A percentile compares a stretch with the other conserved stretches of the same genome.
phyloP scores from a whole-genome alignment of 78 protist genomes.

The Andalucia godoyi region DNA sequence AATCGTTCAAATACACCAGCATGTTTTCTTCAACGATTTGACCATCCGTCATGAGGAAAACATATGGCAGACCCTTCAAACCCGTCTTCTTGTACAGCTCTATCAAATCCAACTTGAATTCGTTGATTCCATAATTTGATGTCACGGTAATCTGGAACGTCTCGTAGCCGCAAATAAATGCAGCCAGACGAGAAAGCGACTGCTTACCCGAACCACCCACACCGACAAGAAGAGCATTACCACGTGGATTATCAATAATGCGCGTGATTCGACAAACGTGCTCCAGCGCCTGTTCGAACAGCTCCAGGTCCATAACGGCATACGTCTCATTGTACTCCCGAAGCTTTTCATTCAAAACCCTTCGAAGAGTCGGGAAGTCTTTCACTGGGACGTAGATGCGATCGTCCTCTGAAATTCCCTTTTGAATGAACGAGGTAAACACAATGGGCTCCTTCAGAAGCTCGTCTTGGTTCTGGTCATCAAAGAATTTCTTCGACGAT shows the following conservation, averaged over 20 bases:
- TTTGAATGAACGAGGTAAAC: slow-evolving; percentile 26
- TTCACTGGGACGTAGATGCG: neutral
- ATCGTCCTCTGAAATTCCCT: neutral
- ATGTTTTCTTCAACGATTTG: slow-evolving; percentile 28
- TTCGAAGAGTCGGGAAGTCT: neutral
- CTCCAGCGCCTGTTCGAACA: slow-evolving; percentile 59
- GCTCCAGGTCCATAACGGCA: slow-evolving; percentile 53
- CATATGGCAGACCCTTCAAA: neutral
- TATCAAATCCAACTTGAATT: slow-evolving; percentile 18
- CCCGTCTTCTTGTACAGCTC: slow-evolving; percentile 22
- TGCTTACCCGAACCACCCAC: slow-evolving; percentile 63
- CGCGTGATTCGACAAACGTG: slow-evolving; percentile 61
- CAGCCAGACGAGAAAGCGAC: slow-evolving; percentile 47
- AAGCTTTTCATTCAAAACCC: slow-evolving; percentile 3
- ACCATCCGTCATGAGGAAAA: slow-evolving; percentile 29
- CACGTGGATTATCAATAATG: slow-evolving; percentile 33
- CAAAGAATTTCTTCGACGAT: slow-evolving; percentile 9
- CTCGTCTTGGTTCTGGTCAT: slow-evolving; percentile 12
- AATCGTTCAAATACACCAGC: slow-evolving; percentile 46
- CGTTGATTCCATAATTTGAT: slow-evolving; percentile 6
- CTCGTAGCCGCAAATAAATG: slow-evolving; percentile 31
- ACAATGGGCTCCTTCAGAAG: slow-evolving; percentile 4
- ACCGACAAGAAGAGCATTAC: slow-evolving; percentile 72
- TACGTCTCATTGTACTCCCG: slow-evolving; percentile 38
- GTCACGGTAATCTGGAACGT: slow-evolving; percentile 38